Base-by-base conservation (phyloP, 75 land plant genomes). In the Azolla pinnata region DNA sequence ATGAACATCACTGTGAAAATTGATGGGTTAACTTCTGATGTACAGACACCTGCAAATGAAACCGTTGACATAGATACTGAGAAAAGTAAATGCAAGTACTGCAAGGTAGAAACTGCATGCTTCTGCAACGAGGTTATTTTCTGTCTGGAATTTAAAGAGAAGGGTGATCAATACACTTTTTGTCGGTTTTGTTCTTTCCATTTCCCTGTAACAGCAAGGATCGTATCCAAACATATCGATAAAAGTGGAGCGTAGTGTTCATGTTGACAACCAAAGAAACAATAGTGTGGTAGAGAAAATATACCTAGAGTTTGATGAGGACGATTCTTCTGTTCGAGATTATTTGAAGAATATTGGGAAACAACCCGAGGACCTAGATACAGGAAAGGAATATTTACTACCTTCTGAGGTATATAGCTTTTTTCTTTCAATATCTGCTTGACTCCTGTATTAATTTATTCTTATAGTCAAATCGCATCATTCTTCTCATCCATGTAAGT, bases 401-500 rank as follows among this genome's bases (percentile, higher is more conserved):
- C 83, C 88, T 53, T 69, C 40, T 47, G 88, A 88, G 93, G 93
- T 88, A 38, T 50, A 4, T 18, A 19, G 52, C n/a, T 17, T 50
- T 7, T 23, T 50, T 50, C 17, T 50, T 9, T 7, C 4, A 18
- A 18, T 50, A 50, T 19, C 17, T 19, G 5, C 4, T 7, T 50
- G 52, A 50, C 18, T 50, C 4, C 52, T 50, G 18, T 19, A 4
- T 20, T 26, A 25, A 12, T 29, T 21, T 30, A 23, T 1, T 32
- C 46, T 4, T 27, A 20, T 26, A 44, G 54, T n/a, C 34, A 47
- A 29, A 32, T 29, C 40, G 10, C 5, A 12, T 35, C 12, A 12
- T 5, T 5, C 40, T 12, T 35, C 40, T 35, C 40, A 35, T 5
- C 10, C 10, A 5, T 35, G 40, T 35, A 35, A 35, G 10, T 35